Evolutionary conservation across 257 asterid species (phyloP), one percentile per base, ranked within the genome.

Genomic region (Solanum phureja): DNA sequence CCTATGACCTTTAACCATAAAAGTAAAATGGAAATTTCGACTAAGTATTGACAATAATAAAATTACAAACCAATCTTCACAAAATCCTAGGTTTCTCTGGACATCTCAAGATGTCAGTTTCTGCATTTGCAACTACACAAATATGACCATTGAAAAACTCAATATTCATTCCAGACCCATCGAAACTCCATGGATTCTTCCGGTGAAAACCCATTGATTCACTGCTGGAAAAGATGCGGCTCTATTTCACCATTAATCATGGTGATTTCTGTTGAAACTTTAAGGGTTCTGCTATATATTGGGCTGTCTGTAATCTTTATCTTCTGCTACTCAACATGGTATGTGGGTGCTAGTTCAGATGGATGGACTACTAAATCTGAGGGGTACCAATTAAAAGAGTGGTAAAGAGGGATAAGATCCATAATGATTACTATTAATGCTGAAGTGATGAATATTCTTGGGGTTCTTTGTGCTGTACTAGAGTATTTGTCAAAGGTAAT

Each of bases 321-420:
- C 31, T 24, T 49, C 16, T 60, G 71, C 23, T 81, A 90, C 5
- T 75, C 86, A 42, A 89, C 58, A 49, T 90, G 90, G 86, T 72
- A 83, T 18, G 85, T 24, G 5, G 90, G 81, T 34, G 60, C 42
- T 3, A 82, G 11, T 31, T 37, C 66, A 5, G 90, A 87, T 2
- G 91, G 79, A 23, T 38, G 33, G 49, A 38, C 27, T 23, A 64
- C 56, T 7, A 33, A 24, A 83, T 34, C 49, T 83, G 56, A 1
- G 19, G 72, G 49, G 37, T 87, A 49, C 34, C n/a, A 19, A 74
- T 52, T 46, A 4, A 87, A 13, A 13, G 64, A 11, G 58, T 35
- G 49, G 35, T 71, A 86, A 73, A 85, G 87, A 38, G 73, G 88
- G 87, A 88, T 83, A 23, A 62, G 75, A 58, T 38, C 19, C 52